Evolutionary conservation across 495 filamentous ascomycete species (phyloP).

Genomic region (Neurospora sp.): DNA sequence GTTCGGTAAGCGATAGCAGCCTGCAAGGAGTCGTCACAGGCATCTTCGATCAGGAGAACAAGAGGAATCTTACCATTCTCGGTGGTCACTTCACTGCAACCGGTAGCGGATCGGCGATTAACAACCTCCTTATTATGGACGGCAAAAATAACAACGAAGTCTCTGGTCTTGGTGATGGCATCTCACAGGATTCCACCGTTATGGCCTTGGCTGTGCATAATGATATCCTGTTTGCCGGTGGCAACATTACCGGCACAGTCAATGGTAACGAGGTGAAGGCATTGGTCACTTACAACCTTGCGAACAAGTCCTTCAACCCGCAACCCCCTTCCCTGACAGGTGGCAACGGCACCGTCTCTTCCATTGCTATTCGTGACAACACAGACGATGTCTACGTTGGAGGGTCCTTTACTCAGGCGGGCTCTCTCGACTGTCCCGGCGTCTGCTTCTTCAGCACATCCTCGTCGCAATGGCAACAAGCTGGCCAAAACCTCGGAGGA

Average conservation of each 20-base stretch:
- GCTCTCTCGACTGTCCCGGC: slow-evolving; percentile 68
- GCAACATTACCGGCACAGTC: slow-evolving; percentile 60
- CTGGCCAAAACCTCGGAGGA: slow-evolving; percentile 59
- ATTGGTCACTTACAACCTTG: slow-evolving; percentile 71
- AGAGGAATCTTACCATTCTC: slow-evolving; percentile 72
- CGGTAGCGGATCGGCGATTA: slow-evolving; percentile 54
- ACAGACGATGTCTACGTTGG: slow-evolving; percentile 73
- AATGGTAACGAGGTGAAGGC: slow-evolving; percentile 55
- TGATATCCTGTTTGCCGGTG: slow-evolving; percentile 72
- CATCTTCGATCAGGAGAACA: slow-evolving; percentile 57
- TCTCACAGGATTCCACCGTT: slow-evolving; percentile 66
- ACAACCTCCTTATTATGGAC: slow-evolving; percentile 70
- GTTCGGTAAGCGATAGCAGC: slow-evolving; percentile 32
- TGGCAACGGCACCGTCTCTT: slow-evolving; percentile 57
- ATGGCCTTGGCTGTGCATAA: slow-evolving; percentile 55
- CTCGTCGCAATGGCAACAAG: slow-evolving; percentile 63
- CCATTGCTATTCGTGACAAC: slow-evolving; percentile 56
- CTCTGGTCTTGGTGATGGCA: slow-evolving; percentile 55
- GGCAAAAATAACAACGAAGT: slow-evolving; percentile 47
- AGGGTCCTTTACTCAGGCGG: slow-evolving; percentile 70
- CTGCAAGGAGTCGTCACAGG: slow-evolving; percentile 61
- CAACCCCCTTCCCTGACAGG: slow-evolving; percentile 69
- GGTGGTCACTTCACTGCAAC: slow-evolving; percentile 78
- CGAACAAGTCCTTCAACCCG: slow-evolving; percentile 43
- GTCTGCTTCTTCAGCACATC: slow-evolving; percentile 69